Base-by-base conservation (phyloP, 257 asterid genomes). In the Knoxia roxburghii region DNA sequence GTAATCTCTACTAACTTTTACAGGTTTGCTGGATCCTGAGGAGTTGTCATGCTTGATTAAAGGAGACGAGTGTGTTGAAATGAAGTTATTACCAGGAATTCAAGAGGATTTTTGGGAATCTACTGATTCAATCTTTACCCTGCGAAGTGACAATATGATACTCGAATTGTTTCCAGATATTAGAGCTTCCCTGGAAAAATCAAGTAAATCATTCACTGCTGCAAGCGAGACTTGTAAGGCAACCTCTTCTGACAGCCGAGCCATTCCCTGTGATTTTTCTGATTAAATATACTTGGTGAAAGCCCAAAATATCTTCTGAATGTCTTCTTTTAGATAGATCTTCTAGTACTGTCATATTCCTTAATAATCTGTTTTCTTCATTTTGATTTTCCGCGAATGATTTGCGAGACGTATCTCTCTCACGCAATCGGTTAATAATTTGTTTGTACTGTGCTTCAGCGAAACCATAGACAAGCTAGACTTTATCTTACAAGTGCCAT, bases 111-210 rank as follows among this genome's bases (percentile, higher is more conserved):
- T 92, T 23, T 72, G 79, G 4, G 80, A 63, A 77, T 92, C 97
- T 69, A 71, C 81, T 20, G 97, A 87, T 80, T 89, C 98, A 11
- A 74, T 89, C 50, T 85, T 97, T 67, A 73, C 94, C 9, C 74
- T 87, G 57, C 90, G 71, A 72, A 87, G 90, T 81, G 95, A 86
- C 71, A 69, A 67, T 76, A 76, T 89, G 79, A 80, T 83, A 9
- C 77, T 86, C 67, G 96, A 88, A 70, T 77, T 92, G 81, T 89
- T 89, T 80, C 79, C 76, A 58, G 98, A 92, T 74, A 81, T 92
- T 69, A 86, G 98, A 89, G 98, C 98, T 76, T 92, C 98, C 77
- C 83, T 89, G 70, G 97, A 92, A 79, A 86, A 91, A 75, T 88
- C 95, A 70, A 83, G 83, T 71, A 83, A 79, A 75, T 52, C 78